A percentile compares a stretch with the other conserved stretches of the same genome.
Evolutionary conservation across 108 stramenopile genomes (phyloP).

Genomic region (Cyclotella sp.): DNA sequence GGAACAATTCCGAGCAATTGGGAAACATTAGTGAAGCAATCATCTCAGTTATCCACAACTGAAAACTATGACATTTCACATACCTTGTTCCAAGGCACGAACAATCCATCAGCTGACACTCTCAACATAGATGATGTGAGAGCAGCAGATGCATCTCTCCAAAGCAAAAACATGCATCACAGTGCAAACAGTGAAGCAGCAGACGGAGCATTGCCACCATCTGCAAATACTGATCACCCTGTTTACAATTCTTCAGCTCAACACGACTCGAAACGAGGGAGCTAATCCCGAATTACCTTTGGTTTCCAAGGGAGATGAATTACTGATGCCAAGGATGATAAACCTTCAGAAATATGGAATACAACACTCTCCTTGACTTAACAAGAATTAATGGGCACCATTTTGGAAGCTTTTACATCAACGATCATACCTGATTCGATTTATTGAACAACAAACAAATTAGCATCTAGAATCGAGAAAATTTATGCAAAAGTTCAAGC

Average conservation of each 20-base stretch:
- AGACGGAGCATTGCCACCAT: too few species aligned
- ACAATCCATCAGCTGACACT: background rate
- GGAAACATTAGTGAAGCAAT: slow-evolving; percentile 3
- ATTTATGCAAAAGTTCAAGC: background rate
- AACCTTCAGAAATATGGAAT: slow-evolving; percentile 3
- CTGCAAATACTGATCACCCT: too few species aligned
- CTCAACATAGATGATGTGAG: too few species aligned
- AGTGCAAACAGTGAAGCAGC: too few species aligned
- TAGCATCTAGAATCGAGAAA: too few species aligned
- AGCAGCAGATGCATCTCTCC: too few species aligned
- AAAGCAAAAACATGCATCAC: too few species aligned
- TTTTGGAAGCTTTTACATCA: background rate
- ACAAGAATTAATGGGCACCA: background rate
- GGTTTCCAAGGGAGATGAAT: background rate
- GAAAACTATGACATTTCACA: background rate
- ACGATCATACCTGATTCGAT: background rate
- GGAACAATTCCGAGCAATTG: slow-evolving; percentile 21
- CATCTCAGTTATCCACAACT: slow-evolving; percentile 8
- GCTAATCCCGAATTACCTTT: too few species aligned
- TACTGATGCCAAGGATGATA: slow-evolving; percentile 1
- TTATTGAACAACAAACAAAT: background rate
- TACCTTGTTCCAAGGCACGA: background rate
- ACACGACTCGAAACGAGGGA: too few species aligned
- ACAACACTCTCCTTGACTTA: background rate
- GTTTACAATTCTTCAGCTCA: too few species aligned